These are phyloP conservation scores for Penicillium bovifimosum DNA, from an alignment of 495 filamentous ascomycete genomes.

Conservation along the genomic window DNA sequence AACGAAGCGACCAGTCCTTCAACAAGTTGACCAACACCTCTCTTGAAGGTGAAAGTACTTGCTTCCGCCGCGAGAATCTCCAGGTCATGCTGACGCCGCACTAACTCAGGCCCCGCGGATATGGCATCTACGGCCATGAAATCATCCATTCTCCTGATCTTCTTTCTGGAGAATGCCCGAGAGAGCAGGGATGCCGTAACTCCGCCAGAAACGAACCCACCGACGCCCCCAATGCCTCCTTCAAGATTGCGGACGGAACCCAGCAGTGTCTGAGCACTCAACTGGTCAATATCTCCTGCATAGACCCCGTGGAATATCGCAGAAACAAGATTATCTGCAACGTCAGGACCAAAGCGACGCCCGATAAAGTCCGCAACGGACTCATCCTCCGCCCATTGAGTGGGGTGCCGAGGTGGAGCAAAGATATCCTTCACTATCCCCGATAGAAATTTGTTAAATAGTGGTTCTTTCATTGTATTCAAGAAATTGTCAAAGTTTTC, in stretches of 20 bases:
- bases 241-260: conserved; percentile 51
- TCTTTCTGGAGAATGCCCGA: conserved; percentile 1
- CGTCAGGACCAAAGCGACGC: conserved; percentile 46
- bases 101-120: neutral
- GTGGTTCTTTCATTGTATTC: conserved; percentile 53
- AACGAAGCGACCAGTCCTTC: conserved; percentile 25
- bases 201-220: conserved; percentile 11
- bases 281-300: conserved; percentile 79
- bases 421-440: conserved; percentile 39
- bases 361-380: conserved; percentile 66
- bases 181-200: conserved; percentile 17
- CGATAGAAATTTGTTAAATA: conserved; percentile 49
- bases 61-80: conserved; percentile 19
- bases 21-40: conserved; percentile 31
- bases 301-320: conserved; percentile 86
- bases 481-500: conserved; percentile 19
- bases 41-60: conserved; percentile 49
- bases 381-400: conserved; percentile 49
- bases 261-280: conserved; percentile 64
- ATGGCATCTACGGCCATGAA: conserved; percentile 19
- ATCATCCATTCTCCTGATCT: conserved; percentile 25
- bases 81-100: conserved; percentile 5
- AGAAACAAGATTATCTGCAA: conserved; percentile 73
- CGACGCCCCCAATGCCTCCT: conserved; percentile 7
- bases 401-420: conserved; percentile 19